These are phyloP conservation scores for Acanthamoeba quina DNA, from an alignment of 208 protist species.

Conservation along the genomic window DNA sequence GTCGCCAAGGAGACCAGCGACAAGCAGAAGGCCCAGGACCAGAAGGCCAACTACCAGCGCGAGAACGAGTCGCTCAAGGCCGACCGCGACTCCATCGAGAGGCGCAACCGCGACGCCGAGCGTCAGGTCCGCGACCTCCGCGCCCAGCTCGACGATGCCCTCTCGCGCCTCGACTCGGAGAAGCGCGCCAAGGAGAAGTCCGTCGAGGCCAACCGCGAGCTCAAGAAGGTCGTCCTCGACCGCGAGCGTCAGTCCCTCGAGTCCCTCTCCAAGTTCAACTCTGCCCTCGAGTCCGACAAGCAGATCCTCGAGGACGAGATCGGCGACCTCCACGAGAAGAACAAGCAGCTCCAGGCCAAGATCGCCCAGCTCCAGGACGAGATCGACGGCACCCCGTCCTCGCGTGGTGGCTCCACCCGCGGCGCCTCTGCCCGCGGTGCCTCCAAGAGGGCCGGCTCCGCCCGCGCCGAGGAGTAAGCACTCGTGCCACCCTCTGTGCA, in stretches of 20 bases:
- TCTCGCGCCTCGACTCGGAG: constrained; percentile 76
- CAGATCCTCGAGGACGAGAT: constrained; percentile 79
- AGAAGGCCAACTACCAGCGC: constrained; percentile 43
- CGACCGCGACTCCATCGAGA: constrained; percentile 45
- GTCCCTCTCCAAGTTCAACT: constrained; percentile 39
- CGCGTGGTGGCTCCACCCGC: neutral
- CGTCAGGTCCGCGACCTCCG: constrained; percentile 62
- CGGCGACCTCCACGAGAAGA: constrained; percentile 18
- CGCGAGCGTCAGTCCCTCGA: constrained; percentile 76
- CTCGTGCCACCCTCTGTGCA: neutral
- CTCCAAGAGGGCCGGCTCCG: neutral
- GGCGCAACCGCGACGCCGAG: constrained; percentile 76
- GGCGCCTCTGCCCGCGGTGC: neutral
- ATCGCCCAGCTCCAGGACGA: constrained; percentile 67
- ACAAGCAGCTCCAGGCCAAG: constrained; percentile 61
- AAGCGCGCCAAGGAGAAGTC: constrained; percentile 74
- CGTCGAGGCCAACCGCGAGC: constrained; percentile 71
- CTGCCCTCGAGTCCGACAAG: constrained; percentile 65
- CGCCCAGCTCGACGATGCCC: constrained; percentile 76
- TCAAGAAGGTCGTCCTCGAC: constrained; percentile 79
- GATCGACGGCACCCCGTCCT: constrained; percentile 2
- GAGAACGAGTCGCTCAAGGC: constrained; percentile 78
- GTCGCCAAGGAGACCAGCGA: constrained; percentile 14
- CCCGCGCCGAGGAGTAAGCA: constrained; percentile 28
- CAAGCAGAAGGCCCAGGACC: constrained; percentile 71